Evolutionary conservation across 192 early-diverging fungal genomes (phyloP), one percentile per base, ranked within the genome.

Genomic region (Backusella australiensis): DNA sequence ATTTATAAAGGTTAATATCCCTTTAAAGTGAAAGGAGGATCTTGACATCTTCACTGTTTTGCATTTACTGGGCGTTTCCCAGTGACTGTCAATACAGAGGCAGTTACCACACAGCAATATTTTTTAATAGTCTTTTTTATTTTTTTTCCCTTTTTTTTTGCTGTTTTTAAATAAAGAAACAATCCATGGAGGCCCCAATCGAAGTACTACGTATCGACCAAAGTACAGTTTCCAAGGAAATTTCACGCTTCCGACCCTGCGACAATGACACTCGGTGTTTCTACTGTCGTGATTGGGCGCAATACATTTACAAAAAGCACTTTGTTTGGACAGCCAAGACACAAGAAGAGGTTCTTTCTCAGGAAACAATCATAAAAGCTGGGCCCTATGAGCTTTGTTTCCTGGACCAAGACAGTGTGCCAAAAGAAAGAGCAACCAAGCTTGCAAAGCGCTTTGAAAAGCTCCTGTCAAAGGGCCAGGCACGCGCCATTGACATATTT

Each of bases 271-370:
- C 87, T 29, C 88, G 89, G 78, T 90, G 90, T 75, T 90, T 92
- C 46, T 94, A 92, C 73, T 94, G 93, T 74, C 90, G 93, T 38
- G 93, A 94, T 80, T 94, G 93, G 93, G 91, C 91, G 34, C 89
- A 89, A 69, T 91, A 84, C 82, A 89, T 94, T 6, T 94, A 93
- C 74, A 90, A 93, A 74, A 91, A 90, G 82, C 88, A 82, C 21
- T 86, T 85, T 56, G 75, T 81, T 53, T 82, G 77, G 76, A 66
- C 56, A 68, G 68, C 83, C 26, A 81, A 81, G 52, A 79, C 70
- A 2, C 79, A 81, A 21, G 82, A 83, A 38, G 82, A 83, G 12
- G 65, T 59, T 15, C n/a, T 35, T 26, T 23, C n/a, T n/a, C 7
- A n/a, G 38, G 59, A 21, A 29, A 63, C 9, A 12, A 12, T 63